Evolutionary conservation across 257 asterid genomes (phyloP), one percentile per base, ranked within the genome.

Genomic region (Solanum paucissectum): DNA sequence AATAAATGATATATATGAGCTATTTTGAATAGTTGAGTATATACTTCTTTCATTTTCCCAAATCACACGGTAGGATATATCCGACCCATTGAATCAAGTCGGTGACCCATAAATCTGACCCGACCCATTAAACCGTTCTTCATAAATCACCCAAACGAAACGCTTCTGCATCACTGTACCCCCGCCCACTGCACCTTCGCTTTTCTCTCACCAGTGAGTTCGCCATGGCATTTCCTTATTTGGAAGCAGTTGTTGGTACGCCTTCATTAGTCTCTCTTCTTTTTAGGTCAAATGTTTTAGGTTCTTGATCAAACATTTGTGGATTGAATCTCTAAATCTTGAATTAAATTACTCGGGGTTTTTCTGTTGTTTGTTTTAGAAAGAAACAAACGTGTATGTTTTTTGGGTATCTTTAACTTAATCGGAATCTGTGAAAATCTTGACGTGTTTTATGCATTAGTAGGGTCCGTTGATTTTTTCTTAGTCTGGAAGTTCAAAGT

Each of bases 221-320:
- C 87, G 92, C 92, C 91, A 96, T 96, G 99, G 98, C 95, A 93
- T 94, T 95, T 87, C 99, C 98, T 6, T 95, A 93, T 92, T 90
- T 94, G 98, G 99, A 96, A 90, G 95, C 98, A 21, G 98, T 96
- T 32, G 91, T 95, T 34, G 94, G 99, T 96, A 92, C 12, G 92
- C 20, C 71, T 49, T 86, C 37, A 79, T 44, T 33, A 64, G 18
- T 16, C 37, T 38, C 6, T 38, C 13, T 23, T 76, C 21, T 37
- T 75, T 75, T 20, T 38, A 3, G 58, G 83, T 38, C 23, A 8
- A 38, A 12, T 38, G 40, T 38, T 23, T 36, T 34, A 20, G 32
- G 49, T 25, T 38, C 21, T 76, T 76, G 83, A 76, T 76, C 36
- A n/a, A 40, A 40, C 46, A 76, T n/a, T 13, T 76, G 36, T 40